These are phyloP conservation scores for Porphyrellus cyaneotinctus DNA, from an alignment of 768 basidiomycete genomes.

Conservation along the genomic window DNA sequence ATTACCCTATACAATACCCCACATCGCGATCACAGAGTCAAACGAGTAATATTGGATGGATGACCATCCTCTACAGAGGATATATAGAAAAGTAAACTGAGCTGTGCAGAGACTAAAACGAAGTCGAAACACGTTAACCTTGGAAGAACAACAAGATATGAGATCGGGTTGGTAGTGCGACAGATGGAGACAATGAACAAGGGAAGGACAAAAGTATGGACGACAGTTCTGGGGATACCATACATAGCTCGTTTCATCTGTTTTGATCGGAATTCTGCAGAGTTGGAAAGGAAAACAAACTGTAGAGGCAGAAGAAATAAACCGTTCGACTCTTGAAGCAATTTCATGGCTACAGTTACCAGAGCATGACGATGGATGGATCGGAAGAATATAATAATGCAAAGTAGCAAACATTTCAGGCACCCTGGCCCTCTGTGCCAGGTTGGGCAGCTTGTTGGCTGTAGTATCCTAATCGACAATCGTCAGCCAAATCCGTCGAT, in stretches of 20 bases:
- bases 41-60: conserved; percentile 26
- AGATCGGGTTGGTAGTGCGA: conserved; percentile 13
- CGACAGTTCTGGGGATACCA: conserved; percentile 31
- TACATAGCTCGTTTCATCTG: conserved; percentile 32
- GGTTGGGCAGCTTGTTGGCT: conserved; percentile 69
- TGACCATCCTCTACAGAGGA: conserved; percentile 31
- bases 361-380: conserved; percentile 24
- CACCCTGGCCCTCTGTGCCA: conserved; percentile 48
- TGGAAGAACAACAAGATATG: conserved; percentile 25
- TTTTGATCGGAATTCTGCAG: conserved; percentile 31
- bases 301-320: conserved; percentile 9
- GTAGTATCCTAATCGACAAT: conserved; percentile 63
- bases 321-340: conserved; percentile 18
- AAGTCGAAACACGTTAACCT: conserved; percentile 25
- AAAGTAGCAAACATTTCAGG: conserved; percentile 25
- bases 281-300: conserved; percentile 24
- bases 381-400: conserved; percentile 24
- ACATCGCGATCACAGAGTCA: conserved; percentile 8
- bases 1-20: conserved; percentile 25
- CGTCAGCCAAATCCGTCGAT: conserved; percentile 10
- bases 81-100: conserved; percentile 24
- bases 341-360: conserved; percentile 34
- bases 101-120: conserved; percentile 11
- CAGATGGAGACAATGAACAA: conserved; percentile 21
- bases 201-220: conserved; percentile 27